Evolutionary conservation across 2,329 filamentous ascomycete genomes (phyloP).

Genomic region (Trichoderma endophyticum): DNA sequence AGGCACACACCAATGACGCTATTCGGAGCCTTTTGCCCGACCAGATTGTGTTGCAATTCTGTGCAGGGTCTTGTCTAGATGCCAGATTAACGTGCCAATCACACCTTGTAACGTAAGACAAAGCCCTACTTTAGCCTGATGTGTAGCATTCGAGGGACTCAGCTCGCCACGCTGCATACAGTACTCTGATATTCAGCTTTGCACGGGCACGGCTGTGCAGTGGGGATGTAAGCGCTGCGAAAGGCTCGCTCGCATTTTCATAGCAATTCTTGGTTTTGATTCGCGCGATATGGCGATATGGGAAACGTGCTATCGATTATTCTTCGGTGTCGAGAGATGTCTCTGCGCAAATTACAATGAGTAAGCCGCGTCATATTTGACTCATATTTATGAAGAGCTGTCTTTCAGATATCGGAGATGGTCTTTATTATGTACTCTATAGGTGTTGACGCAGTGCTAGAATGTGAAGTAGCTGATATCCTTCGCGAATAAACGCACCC

Average conservation of each 20-base stretch:
- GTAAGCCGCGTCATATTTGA: background rate
- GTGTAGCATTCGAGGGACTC: background rate
- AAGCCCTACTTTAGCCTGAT: background rate
- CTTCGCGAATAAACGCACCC: background rate
- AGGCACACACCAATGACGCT: background rate
- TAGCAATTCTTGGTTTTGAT: background rate
- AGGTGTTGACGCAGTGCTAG: background rate
- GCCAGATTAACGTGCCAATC: background rate
- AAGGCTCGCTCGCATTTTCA: background rate
- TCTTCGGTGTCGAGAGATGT: background rate
- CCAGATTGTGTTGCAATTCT: background rate
- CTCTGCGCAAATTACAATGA: background rate
- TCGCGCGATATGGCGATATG: background rate
- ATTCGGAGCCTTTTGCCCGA: background rate
- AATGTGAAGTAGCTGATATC: background rate
- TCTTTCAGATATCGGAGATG: background rate
- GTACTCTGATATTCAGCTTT: background rate
- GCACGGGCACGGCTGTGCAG: background rate
- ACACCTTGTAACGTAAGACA: background rate
- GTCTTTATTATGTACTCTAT: background rate
- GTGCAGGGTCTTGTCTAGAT: background rate
- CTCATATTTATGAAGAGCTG: background rate
- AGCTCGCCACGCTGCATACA: background rate
- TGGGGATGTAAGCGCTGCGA: background rate
- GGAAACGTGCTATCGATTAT: background rate